Evolutionary conservation across 768 basidiomycete genomes (phyloP), one percentile per base, ranked within the genome.

Genomic region (Mycena alexandri): DNA sequence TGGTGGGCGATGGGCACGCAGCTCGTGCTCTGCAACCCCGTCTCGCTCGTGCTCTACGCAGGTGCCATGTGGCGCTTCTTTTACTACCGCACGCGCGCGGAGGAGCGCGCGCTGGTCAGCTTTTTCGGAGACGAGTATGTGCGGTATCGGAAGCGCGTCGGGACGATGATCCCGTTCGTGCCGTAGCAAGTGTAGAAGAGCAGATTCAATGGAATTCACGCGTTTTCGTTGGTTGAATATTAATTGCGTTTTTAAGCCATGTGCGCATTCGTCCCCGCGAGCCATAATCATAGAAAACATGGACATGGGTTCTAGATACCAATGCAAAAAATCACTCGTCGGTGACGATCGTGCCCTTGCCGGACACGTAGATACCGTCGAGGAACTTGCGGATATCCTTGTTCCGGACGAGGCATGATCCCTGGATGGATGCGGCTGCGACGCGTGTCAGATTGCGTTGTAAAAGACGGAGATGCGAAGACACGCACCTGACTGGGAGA

Each of bases 331-430:
- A 67, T 77, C 76, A 86, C 58, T 88, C 81, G 25, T 87, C 88
- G 65, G 78, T 68, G 54, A 82, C 73, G 66, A 93, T 84, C 16
- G 90, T 90, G 65, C 88, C 87, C 83, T 88, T 91, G 75, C 92
- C 91, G 42, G 94, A 95, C 68, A 95, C 94, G 74, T 95, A 95
- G 83, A 96, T 89, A 79, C 94, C 93, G 78, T 96, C 94, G 79
- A 98, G 85, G 87, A 98, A 98, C 87, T 98, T 98, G 76, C 97
- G 95, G 83, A 99, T 98, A 87, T 97, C 97, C 87, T 99, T 99
- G 92, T 99, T 98, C 81, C 95, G 93, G 76, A 99, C 98, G 73
- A 92, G 90, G 85, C 95, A 98, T 68, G 92, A 86, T 73, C 96
- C 96, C 79, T 99, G 98, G 79, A 99, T 99, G 46, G 94, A 94